Evolutionary conservation across 345 rosid species (phyloP).

Genomic region (Orychophragmus violaceus): DNA sequence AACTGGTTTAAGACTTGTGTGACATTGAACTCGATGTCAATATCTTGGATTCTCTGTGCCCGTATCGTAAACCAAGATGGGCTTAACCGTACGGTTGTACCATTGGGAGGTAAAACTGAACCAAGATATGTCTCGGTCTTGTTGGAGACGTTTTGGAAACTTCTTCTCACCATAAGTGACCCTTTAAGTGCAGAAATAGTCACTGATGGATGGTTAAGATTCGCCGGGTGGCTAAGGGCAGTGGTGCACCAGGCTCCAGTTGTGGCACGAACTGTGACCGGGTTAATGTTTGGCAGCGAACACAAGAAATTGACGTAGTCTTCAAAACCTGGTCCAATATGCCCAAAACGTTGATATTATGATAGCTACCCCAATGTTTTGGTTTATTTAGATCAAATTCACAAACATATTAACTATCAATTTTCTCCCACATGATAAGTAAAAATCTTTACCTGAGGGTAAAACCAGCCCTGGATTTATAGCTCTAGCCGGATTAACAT

Average conservation of each 20-base stretch:
- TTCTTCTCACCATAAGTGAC: constrained; percentile 39
- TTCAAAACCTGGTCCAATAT: constrained; percentile 41
- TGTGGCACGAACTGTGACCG: constrained; percentile 30
- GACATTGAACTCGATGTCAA: constrained; percentile 47
- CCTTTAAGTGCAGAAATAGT: constrained; percentile 50
- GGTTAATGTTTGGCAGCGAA: constrained; percentile 48
- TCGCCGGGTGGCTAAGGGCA: constrained; percentile 44
- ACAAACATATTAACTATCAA: not conserved
- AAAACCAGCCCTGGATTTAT: constrained; percentile 77
- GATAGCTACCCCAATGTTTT: not conserved
- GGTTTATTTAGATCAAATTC: not conserved
- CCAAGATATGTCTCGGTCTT: constrained; percentile 49
- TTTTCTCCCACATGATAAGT: not conserved
- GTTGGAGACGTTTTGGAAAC: constrained; percentile 48
- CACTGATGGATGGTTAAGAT: constrained; percentile 73
- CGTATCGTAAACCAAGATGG: constrained; percentile 60
- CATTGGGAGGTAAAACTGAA: constrained; percentile 57
- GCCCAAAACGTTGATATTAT: not conserved
- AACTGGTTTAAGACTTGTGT: constrained; percentile 34
- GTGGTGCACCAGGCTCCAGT: constrained; percentile 52
- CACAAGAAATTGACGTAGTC: constrained; percentile 70
- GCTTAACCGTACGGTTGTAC: constrained; percentile 42
- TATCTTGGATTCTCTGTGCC: constrained; percentile 38
- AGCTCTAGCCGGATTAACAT: constrained; percentile 58
- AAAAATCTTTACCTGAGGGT: constrained; percentile 38